Base-by-base conservation (phyloP, 2,329 filamentous ascomycete genomes). In the Fusarium sublunatum region DNA sequence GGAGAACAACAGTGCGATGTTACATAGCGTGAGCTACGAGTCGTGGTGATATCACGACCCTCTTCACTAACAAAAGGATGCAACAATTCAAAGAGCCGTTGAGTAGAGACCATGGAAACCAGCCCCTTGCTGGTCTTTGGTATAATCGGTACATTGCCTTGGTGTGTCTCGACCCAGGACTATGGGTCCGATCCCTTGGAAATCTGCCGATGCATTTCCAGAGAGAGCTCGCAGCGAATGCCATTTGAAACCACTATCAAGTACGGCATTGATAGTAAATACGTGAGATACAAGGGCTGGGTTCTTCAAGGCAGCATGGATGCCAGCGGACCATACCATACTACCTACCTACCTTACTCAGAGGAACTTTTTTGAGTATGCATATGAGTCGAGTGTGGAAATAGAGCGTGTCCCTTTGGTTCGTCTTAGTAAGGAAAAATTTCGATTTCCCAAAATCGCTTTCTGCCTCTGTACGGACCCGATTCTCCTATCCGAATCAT, bases 121-220 rank as follows among this genome's bases (percentile, higher is more conserved):
- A 63, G 48, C 56, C 68, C 49, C 40, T 58, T 46, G 44, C 46
- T 42, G 54, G 67, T 62, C 50, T 35, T 34, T 57, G 34, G 50
- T 40, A 44, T 24, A 36, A 36, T 48, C 39, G 53, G 49, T 40
- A 28, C 65, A 69, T 71, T 69, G 58, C 62, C 67, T 25, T 47
- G 38, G 53, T 42, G 42, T 68, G 63, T 70, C 65, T 71, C 45
- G 63, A 65, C 55, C 60, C 45, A 43, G 45, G 46, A 41, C 39
- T 59, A 58, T 57, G 69, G 58, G 46, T 35, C 62, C 61, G 51
- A 63, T 70, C 41, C 47, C 52, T 51, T 60, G 65, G 49, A 50
- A 58, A 46, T 38, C 36, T 34, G 26, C 35, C 38, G 41, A 50
- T 52, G 42, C 36, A 19, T 19, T 48, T 26, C 24, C 31, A 50